A percentile compares a stretch with the other conserved stretches of the same genome.
Evolutionary conservation across 495 filamentous ascomycete species (phyloP).

Genomic region (Aspergillus coremiiformis): DNA sequence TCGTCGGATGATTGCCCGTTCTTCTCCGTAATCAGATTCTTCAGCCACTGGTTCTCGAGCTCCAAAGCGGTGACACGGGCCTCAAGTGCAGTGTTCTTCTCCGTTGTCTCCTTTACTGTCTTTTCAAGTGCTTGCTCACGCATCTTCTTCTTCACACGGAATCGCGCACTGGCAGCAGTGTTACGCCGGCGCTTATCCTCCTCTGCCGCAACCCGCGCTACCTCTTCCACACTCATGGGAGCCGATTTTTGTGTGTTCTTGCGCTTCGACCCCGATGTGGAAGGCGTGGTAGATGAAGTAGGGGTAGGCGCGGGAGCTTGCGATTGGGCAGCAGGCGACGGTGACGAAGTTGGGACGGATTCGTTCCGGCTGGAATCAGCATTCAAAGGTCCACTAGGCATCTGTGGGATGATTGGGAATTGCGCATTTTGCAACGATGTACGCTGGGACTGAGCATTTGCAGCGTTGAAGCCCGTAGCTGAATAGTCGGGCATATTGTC

Average conservation of each 20-base stretch:
- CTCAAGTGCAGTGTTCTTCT: constrained; percentile 74
- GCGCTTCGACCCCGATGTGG: constrained; percentile 30
- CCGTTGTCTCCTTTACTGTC: constrained; percentile 79
- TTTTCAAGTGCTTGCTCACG: constrained; percentile 88
- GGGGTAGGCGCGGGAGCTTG: constrained; percentile 13
- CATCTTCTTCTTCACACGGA: constrained; percentile 99
- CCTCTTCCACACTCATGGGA: constrained; percentile 34
- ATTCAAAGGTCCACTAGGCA: constrained; percentile 13
- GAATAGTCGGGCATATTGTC: constrained; percentile 32
- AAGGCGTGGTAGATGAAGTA: constrained; percentile 3
- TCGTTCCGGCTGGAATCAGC: constrained; percentile 19
- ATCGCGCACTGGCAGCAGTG: constrained; percentile 89
- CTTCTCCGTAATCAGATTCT: constrained; percentile 90
- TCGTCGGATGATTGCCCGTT: constrained; percentile 45
- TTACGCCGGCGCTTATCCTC: constrained; percentile 98
- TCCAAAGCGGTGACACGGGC: constrained; percentile 76
- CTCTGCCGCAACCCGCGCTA: constrained; percentile 70
- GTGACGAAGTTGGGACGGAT: constrained; percentile 16
- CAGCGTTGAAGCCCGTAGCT: constrained; percentile 21
- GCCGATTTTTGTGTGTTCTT: constrained; percentile 33
- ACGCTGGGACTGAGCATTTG: constrained; percentile 18
- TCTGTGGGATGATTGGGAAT: constrained; percentile 20
- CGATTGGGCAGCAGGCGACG: constrained; percentile 10
- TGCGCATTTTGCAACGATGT: constrained; percentile 25
- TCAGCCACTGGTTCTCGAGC: constrained; percentile 95